A percentile compares a stretch with the other conserved stretches of the same genome.
phyloP scores from a whole-genome alignment of 2,329 filamentous ascomycete species.

The Hypocrella siamensis region DNA sequence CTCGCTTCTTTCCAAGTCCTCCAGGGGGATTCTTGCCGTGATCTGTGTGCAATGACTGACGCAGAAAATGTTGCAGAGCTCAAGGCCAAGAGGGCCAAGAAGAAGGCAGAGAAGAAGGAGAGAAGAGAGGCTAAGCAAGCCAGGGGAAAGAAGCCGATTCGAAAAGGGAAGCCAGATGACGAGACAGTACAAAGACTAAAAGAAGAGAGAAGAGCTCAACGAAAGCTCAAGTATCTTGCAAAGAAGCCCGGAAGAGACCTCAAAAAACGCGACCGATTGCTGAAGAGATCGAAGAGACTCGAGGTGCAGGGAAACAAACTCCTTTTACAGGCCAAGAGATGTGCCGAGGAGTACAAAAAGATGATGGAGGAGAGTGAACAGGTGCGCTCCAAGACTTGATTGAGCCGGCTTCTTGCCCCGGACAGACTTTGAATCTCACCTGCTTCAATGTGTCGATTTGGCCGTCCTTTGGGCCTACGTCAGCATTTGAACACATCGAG shows the following conservation, averaged over 20 bases:
- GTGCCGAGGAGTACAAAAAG: conserved; percentile 13
- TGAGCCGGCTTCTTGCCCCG: too few relatives aligned
- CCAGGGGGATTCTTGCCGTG: too few relatives aligned
- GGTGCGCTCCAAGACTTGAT: conserved; percentile 2
- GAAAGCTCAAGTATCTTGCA: conserved; percentile 13
- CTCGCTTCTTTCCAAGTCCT: too few relatives aligned
- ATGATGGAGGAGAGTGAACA: conserved; percentile 7
- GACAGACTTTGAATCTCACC: too few relatives aligned
- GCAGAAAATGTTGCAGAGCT: not conserved
- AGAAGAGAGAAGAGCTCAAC: conserved; percentile 15
- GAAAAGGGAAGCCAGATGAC: not conserved
- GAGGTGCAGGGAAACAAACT: conserved; percentile 24
- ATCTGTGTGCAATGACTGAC: too few relatives aligned
- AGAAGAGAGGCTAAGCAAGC: not conserved
- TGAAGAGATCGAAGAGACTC: conserved; percentile 20
- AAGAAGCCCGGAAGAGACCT: conserved; percentile 17
- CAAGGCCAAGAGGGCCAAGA: not conserved
- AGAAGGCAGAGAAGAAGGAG: not conserved
- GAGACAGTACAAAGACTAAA: not conserved
- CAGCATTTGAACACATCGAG: not conserved
- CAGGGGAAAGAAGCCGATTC: not conserved
- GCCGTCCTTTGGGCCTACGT: too few relatives aligned
- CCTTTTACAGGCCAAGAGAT: conserved; percentile 21
- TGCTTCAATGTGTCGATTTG: too few relatives aligned
- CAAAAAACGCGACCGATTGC: conserved; percentile 21